Conservation (phyloP, 2,329 filamentous ascomycete species). For the Diaporthe citri region DNA sequence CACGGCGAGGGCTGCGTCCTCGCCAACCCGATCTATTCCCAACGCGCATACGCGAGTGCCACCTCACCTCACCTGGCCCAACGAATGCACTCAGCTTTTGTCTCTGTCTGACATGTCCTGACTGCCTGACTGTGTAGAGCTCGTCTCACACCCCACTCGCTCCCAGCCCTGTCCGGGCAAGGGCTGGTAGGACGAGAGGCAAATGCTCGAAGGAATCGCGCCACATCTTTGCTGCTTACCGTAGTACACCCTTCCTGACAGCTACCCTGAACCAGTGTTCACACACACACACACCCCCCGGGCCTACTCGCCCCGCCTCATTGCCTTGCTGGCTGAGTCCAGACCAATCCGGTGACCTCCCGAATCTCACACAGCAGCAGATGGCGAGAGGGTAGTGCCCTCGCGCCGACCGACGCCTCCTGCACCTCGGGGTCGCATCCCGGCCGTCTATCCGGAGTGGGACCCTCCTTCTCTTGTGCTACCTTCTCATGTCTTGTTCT, state of each 20-base stretch:
- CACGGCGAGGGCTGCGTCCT: constrained; percentile 3
- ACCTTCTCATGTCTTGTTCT: neutral
- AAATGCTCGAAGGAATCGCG: constrained; percentile 3
- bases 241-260: neutral
- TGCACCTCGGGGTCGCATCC: constrained; percentile 15
- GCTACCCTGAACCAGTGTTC: constrained; percentile 23
- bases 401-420: constrained; percentile 1
- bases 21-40: constrained; percentile 10
- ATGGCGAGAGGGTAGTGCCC: constrained; percentile 1
- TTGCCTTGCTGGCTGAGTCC: constrained; percentile 10
- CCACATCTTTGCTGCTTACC: constrained; percentile 22
- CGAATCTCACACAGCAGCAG: constrained; percentile 27
- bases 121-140: neutral
- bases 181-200: neutral
- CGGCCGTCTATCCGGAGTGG: constrained; percentile 21
- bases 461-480: constrained; percentile 4
- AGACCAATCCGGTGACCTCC: constrained; percentile 23
- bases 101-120: neutral
- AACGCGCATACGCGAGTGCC: constrained; percentile 8
- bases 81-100: neutral
- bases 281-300: neutral
- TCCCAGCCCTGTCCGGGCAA: constrained; percentile 1
- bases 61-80: neutral
- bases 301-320: neutral
- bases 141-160: constrained; percentile 9